Evolutionary conservation across 257 asterid species (phyloP).

Genomic region (Gentiana straminea): DNA sequence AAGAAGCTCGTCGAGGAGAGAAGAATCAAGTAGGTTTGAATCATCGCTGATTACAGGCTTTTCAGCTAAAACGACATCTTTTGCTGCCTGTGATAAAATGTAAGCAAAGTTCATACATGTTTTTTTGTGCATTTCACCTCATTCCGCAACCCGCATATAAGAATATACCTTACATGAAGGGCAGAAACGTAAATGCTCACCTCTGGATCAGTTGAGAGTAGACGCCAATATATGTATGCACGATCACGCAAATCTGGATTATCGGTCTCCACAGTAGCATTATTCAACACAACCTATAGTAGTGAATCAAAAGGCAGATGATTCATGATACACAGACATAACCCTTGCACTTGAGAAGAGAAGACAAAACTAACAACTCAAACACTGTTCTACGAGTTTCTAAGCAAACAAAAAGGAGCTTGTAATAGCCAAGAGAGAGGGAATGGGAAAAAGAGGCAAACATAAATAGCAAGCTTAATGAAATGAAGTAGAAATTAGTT

Average conservation of each 20-base stretch:
- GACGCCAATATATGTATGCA: constrained; percentile 99
- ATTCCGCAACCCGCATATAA: too few species aligned
- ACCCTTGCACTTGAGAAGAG: too few species aligned
- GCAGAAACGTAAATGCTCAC: constrained; percentile 24
- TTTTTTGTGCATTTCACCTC: too few species aligned
- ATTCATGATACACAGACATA: background rate
- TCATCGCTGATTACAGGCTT: constrained; percentile 97
- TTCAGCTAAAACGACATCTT: constrained; percentile 97
- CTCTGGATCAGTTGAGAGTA: constrained; percentile 99
- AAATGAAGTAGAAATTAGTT: too few species aligned
- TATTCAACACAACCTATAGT: constrained; percentile 82
- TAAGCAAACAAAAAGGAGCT: too few species aligned
- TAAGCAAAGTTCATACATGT: background rate
- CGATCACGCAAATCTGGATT: constrained; percentile 99
- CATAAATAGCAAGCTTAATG: too few species aligned
- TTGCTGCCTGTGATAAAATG: constrained; percentile 72
- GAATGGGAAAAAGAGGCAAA: too few species aligned
- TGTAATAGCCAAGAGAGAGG: too few species aligned
- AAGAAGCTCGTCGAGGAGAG: constrained; percentile 93
- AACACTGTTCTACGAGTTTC: too few species aligned
- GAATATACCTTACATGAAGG: too few species aligned
- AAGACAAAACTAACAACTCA: too few species aligned
- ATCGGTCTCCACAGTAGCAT: constrained; percentile 98
- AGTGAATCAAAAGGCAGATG: constrained; percentile 6
- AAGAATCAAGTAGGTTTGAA: constrained; percentile 86